Percentiles rank a stretch among this genome's conserved stretches.
Conservation (phyloP, 345 rosid genomes). For the Odontarrhena argentea region DNA sequence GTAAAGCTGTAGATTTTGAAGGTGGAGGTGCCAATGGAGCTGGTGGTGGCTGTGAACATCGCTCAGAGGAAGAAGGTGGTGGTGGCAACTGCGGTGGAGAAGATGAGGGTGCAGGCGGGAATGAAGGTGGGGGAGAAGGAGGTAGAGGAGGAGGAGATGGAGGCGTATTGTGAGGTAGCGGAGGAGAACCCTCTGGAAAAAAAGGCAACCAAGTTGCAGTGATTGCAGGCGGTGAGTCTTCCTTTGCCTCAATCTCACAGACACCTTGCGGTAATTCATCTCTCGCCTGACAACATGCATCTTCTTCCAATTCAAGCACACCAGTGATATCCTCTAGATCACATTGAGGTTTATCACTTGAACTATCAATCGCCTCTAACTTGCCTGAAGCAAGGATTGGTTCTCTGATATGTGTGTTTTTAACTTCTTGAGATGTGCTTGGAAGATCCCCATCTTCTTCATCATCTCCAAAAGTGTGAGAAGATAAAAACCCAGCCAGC, state of each 20-base stretch:
- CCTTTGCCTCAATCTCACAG: slow-evolving; percentile 45
- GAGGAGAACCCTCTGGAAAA: slow-evolving; percentile 60
- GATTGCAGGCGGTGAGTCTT: slow-evolving; percentile 36
- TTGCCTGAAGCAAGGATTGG: slow-evolving; percentile 48
- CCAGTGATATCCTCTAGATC: slow-evolving; percentile 79
- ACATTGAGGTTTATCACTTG: slow-evolving; percentile 65
- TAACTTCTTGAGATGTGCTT: slow-evolving; percentile 45
- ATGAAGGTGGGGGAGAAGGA: slow-evolving; percentile 57
- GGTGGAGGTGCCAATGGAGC: slow-evolving; percentile 67
- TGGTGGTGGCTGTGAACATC: slow-evolving; percentile 60
- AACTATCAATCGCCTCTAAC: slow-evolving; percentile 50
- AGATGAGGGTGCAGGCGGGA: slow-evolving; percentile 45
- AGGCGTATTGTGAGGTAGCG: slow-evolving; percentile 62
- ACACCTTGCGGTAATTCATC: slow-evolving; percentile 48
- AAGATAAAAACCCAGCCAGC: slow-evolving; percentile 71
- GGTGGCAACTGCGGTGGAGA: slow-evolving; percentile 48
- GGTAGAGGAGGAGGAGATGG: slow-evolving; percentile 74
- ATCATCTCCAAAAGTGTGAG: slow-evolving; percentile 64
- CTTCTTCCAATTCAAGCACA: slow-evolving; percentile 93
- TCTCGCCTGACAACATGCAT: slow-evolving; percentile 68
- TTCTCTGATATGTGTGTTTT: slow-evolving; percentile 47
- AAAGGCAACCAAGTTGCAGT: slow-evolving; percentile 44
- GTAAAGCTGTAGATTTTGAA: slow-evolving; percentile 28
- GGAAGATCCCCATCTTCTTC: slow-evolving; percentile 65
- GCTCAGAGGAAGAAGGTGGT: slow-evolving; percentile 43